Percentiles rank a stretch among this genome's conserved stretches.
Evolutionary conservation across 208 protist species (phyloP).

Genomic region (Balamuthia mandrillaris): DNA sequence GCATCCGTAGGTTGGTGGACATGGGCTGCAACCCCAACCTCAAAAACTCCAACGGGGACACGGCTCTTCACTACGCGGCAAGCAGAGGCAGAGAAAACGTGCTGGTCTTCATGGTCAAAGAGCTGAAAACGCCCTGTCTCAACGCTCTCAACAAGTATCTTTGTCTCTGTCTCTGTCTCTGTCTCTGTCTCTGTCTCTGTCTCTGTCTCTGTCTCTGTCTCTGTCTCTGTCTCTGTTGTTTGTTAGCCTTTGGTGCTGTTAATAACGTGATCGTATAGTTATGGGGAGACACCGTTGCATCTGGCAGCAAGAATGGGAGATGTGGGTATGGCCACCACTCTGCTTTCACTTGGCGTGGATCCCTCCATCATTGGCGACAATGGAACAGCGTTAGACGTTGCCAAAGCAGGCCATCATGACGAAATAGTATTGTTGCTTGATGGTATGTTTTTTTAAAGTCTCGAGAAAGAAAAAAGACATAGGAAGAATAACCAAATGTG

Average conservation of each 20-base stretch:
- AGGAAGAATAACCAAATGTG: too few species aligned
- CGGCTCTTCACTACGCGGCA: not conserved
- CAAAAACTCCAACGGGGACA: not conserved
- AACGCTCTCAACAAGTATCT: too few species aligned
- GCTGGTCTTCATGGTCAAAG: not conserved
- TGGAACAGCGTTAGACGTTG: not conserved
- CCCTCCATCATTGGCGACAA: not conserved
- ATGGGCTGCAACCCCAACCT: not conserved
- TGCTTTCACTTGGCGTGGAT: not conserved
- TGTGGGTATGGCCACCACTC: not conserved
- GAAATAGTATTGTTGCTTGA: not conserved
- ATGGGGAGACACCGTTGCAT: not conserved
- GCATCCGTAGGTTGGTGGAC: not conserved
- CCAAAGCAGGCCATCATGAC: not conserved
- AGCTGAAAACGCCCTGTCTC: too few species aligned
- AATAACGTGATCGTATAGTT: not conserved
- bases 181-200: not conserved
- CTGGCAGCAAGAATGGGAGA: not conserved
- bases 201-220: not conserved
- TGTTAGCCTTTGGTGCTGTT: too few species aligned
- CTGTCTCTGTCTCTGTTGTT: not conserved
- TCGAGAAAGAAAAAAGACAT: too few species aligned
- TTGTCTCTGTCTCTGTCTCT: too few species aligned
- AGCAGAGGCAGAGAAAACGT: not conserved
- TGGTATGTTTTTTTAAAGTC: too few species aligned